Percentiles rank a stretch among this genome's conserved stretches.
Evolutionary conservation across 768 basidiomycete genomes (phyloP).

Genomic region (Amanita rubescens): DNA sequence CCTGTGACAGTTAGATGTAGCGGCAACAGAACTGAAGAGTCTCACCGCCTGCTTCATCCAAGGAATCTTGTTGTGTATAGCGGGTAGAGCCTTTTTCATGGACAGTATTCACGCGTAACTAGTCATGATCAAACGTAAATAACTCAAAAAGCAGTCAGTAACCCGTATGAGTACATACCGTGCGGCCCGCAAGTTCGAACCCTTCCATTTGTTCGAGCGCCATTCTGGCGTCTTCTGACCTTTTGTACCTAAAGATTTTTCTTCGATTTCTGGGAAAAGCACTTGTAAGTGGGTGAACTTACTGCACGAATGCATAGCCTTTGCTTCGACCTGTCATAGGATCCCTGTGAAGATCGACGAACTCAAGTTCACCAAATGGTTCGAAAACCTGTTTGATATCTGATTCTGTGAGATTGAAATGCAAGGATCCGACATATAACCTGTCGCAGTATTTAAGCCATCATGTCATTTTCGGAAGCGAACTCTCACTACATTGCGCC

Average conservation of each 20-base stretch:
- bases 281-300: constrained; percentile 19
- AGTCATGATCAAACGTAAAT: constrained; percentile 10
- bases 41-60: constrained; percentile 87
- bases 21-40: not conserved
- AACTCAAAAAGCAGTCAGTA: not conserved
- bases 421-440: constrained; percentile 93
- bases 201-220: constrained; percentile 99
- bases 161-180: constrained; percentile 39
- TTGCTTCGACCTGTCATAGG: constrained; percentile 93
- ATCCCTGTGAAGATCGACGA: constrained; percentile 96
- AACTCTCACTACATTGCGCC: constrained; percentile 73
- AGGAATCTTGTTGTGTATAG: constrained; percentile 68
- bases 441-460: constrained; percentile 29
- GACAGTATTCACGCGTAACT: constrained; percentile 88
- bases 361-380: constrained; percentile 96
- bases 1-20: constrained; percentile 34
- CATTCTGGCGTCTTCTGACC: constrained; percentile 91
- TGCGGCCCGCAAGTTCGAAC: constrained; percentile 93
- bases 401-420: constrained; percentile 94
- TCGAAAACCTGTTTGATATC: constrained; percentile 99
- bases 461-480: not conserved
- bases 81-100: constrained; percentile 81
- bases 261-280: not conserved
- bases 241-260: constrained; percentile 57
- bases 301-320: constrained; percentile 98